Base-by-base conservation (phyloP, 2,329 filamentous ascomycete genomes). In the Parastagonospora avenae region DNA sequence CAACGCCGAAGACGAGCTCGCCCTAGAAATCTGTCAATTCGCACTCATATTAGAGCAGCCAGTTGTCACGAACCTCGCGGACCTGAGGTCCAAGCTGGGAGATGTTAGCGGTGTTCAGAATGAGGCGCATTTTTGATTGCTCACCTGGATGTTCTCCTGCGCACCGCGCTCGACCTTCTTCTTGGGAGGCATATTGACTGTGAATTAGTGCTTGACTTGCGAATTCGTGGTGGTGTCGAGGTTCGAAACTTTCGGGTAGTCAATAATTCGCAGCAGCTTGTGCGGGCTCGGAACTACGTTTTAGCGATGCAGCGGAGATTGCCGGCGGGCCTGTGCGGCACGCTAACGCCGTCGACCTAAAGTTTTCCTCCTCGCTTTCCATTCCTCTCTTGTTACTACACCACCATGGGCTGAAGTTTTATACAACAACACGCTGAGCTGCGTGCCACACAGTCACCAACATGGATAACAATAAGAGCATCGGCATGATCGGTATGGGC, bases 401-500 rank as follows among this genome's bases (percentile, higher is more conserved):
- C 48, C 42, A 56, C 54, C 52, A 71, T 72, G 67, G 52, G 63
- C 65, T 70, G 64, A 70, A 63, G 54, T 57, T 52, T 35, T 53
- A 46, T 52, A 61, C 56, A 48, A 54, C 53, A 62, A 44, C 58
- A 48, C 58, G 57, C 58, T 60, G 44, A 54, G 48, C 29, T 57
- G 54, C 55, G 60, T 62, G 60, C 50, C 53, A 55, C 46, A 68
- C 64, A 79, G 50, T 50, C 59, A 67, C 19, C 19, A 24, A 16
- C 31, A 79, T 84, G 87, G 84, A 87, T 63, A 80, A 83, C 24
- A 56, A 54, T 68, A 91, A 91, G 72, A 85, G 88, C 57, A 84
- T 99, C 62, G 94, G 94, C 62, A 89, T 99, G 70, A 99, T 99
- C 73, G 94, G 94, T 54, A 97, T 99, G 92, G 94, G 94, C 60